Percentiles rank a stretch among this genome's conserved stretches.
Evolutionary conservation across 129 eudicot species (phyloP).

Genomic region (Saussurea involucrata): DNA sequence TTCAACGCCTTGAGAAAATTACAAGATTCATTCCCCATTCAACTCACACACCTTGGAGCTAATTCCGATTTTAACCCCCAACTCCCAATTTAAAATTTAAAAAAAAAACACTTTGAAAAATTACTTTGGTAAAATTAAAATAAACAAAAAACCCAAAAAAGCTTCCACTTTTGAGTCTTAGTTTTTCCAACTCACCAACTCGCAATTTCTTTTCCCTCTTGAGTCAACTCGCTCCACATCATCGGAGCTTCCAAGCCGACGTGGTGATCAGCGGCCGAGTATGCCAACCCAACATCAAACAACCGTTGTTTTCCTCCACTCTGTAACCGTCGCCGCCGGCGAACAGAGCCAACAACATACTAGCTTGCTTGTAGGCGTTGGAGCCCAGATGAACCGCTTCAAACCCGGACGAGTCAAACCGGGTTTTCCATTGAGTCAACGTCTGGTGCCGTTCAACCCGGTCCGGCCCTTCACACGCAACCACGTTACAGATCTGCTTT

Average conservation of each 20-base stretch:
- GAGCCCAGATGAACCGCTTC: slow-evolving; percentile 71
- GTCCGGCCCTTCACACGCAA: slow-evolving; percentile 78
- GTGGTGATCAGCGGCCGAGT: slow-evolving; percentile 74
- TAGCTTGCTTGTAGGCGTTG: slow-evolving; percentile 73
- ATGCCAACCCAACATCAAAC: slow-evolving; percentile 91
- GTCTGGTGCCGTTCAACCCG: slow-evolving; percentile 71
- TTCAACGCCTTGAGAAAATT: slow-evolving; percentile 22
- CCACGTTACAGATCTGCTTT: slow-evolving; percentile 73
- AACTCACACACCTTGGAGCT: slow-evolving; percentile 12
- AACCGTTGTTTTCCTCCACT: slow-evolving; percentile 69
- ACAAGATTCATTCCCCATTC: slow-evolving; percentile 23
- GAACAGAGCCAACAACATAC: slow-evolving; percentile 69
- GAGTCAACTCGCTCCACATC: background rate
- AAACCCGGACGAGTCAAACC: slow-evolving; percentile 54
- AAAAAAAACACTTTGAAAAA: background rate
- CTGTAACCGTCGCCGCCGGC: slow-evolving; percentile 79
- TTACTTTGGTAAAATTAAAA: slow-evolving; percentile 12
- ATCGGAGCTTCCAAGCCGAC: slow-evolving; percentile 76
- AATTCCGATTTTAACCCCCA: slow-evolving; percentile 12
- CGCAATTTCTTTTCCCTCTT: background rate
- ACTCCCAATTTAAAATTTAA: background rate
- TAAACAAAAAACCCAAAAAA: slow-evolving; percentile 2
- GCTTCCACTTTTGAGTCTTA: slow-evolving; percentile 19
- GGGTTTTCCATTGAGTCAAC: slow-evolving; percentile 48
- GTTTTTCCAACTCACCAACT: slow-evolving; percentile 26